phyloP scores from a whole-genome alignment of 2,329 filamentous ascomycete species.

The Trichoderma sp. region DNA sequence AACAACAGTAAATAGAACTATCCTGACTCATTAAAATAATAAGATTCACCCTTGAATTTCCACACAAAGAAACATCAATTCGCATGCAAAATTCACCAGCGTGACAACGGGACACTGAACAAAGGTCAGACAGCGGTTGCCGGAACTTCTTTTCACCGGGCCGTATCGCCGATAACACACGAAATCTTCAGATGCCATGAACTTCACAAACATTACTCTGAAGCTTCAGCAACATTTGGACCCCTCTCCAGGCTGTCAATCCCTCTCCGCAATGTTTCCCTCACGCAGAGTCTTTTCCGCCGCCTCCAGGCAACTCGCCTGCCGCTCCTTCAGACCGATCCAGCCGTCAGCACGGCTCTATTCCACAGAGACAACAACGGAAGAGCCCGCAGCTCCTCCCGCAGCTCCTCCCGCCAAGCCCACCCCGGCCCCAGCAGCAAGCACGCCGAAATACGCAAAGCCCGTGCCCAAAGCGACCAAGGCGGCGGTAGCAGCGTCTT shows the following conservation, averaged over 20 bases:
- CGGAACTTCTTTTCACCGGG: constrained; percentile 18
- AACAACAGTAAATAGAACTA: not conserved
- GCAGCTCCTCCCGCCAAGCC: constrained; percentile 11
- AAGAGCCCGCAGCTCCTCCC: not conserved
- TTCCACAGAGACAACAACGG: constrained; percentile 24
- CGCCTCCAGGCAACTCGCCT: constrained; percentile 22
- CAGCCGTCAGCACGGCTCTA: constrained; percentile 24
- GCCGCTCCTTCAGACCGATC: constrained; percentile 23
- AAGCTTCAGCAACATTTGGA: not conserved
- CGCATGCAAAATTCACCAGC: not conserved
- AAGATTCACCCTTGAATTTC: not conserved
- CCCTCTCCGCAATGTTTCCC: constrained; percentile 27
- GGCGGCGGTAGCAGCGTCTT: not conserved
- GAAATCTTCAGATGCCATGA: constrained; percentile 2
- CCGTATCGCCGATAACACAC: not conserved
- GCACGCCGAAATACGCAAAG: constrained; percentile 3
- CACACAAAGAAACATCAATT: not conserved
- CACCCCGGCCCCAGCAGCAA: not conserved
- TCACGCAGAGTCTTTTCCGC: constrained; percentile 26
- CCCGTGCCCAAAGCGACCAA: not conserved
- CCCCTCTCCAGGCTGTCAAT: not conserved
- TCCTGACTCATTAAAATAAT: not conserved
- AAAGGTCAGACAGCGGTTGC: not conserved
- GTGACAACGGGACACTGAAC: not conserved
- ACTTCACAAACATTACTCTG: not conserved